Percentiles rank a stretch among this genome's conserved stretches.
phyloP scores from a whole-genome alignment of 2,329 filamentous ascomycete species.

The Botryotinia globosa region DNA sequence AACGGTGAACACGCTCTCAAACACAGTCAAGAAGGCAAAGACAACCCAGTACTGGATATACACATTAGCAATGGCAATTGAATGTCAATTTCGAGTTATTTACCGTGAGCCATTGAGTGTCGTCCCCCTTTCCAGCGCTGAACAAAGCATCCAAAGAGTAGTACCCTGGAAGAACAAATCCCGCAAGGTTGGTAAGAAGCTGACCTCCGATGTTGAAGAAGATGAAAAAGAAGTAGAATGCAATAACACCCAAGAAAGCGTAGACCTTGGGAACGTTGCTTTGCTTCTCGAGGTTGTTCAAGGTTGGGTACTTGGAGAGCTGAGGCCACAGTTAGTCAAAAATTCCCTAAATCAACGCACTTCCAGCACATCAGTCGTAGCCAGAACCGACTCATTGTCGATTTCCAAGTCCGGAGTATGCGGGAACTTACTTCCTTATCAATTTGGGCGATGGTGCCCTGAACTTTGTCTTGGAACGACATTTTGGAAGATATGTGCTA shows the following conservation, averaged over 20 bases:
- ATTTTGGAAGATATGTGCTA: conserved; percentile 53
- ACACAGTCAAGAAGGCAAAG: conserved; percentile 76
- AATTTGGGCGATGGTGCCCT: conserved; percentile 73
- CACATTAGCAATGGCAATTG: conserved; percentile 21
- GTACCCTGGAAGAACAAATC: conserved; percentile 79
- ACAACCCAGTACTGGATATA: conserved; percentile 75
- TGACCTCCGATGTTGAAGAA: conserved; percentile 90
- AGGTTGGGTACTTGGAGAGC: conserved; percentile 80
- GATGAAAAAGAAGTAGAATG: conserved; percentile 86
- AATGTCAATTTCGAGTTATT: conserved; percentile 33
- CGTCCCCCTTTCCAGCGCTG: conserved; percentile 66
- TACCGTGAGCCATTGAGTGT: conserved; percentile 78
- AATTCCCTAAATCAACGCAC: not conserved
- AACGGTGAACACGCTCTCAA: conserved; percentile 79
- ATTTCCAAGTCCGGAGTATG: conserved; percentile 8
- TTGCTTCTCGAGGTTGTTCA: conserved; percentile 85
- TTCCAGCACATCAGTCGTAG: not conserved
- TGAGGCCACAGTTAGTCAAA: conserved; percentile 39
- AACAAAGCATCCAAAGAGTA: conserved; percentile 81
- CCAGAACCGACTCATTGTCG: not conserved
- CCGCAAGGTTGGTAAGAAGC: conserved; percentile 82
- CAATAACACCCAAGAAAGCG: conserved; percentile 69
- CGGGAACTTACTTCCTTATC: conserved; percentile 70
- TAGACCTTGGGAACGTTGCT: conserved; percentile 83
- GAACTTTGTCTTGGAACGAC: conserved; percentile 74